phyloP scores from a whole-genome alignment of 257 asterid genomes.

The Nicotiana benthamiana region DNA sequence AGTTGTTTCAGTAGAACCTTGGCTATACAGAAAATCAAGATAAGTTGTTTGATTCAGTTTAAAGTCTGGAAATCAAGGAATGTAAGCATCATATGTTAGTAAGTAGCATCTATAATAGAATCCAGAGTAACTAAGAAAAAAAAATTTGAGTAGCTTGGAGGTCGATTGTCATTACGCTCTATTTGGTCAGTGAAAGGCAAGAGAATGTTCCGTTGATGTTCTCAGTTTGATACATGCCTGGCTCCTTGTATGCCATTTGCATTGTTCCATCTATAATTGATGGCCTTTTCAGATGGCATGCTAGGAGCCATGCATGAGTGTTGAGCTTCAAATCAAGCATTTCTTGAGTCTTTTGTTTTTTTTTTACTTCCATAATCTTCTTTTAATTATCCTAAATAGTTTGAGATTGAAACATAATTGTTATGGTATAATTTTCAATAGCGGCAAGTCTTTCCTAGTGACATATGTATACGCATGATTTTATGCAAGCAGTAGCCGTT shows the following conservation, averaged over 20 bases:
- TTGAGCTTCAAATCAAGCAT: background rate
- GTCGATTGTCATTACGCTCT: too few species aligned
- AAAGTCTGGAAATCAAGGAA: background rate
- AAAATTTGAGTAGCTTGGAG: too few species aligned
- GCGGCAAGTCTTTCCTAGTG: background rate
- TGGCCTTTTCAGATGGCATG: conserved; percentile 34
- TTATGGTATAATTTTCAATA: background rate
- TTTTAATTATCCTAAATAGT: background rate
- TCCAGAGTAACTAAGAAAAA: too few species aligned
- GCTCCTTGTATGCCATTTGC: conserved; percentile 57
- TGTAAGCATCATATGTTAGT: background rate
- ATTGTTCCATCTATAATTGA: conserved; percentile 8
- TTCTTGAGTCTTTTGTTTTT: background rate
- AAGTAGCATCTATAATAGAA: too few species aligned
- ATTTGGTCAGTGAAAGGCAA: too few species aligned
- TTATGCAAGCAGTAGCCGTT: background rate
- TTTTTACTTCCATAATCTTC: background rate
- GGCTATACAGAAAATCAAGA: background rate
- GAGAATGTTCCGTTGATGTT: too few species aligned
- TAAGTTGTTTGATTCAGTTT: background rate
- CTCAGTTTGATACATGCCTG: conserved; percentile 21
- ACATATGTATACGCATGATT: background rate
- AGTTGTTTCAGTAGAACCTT: background rate
- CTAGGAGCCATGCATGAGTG: conserved; percentile 38
- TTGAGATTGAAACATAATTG: background rate